A percentile compares a stretch with the other conserved stretches of the same genome.
Conservation (phyloP, 2,329 filamentous ascomycete genomes). For the Tolypocladium tropicale region DNA sequence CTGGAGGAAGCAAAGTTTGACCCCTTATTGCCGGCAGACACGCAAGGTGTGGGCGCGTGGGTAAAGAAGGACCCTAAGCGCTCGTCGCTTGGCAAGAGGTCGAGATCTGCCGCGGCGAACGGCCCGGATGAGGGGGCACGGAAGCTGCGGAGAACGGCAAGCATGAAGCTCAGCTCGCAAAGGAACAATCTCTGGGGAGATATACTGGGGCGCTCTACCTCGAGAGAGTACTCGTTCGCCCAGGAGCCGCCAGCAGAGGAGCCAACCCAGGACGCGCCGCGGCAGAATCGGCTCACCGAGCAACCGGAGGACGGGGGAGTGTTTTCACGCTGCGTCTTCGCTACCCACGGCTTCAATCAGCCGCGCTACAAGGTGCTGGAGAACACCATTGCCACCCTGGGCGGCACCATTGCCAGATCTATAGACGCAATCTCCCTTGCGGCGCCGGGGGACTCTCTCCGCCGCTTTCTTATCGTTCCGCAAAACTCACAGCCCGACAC, state of each 20-base stretch:
- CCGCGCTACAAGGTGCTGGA: conserved; percentile 38
- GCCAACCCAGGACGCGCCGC: background rate
- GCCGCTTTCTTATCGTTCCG: conserved; percentile 44
- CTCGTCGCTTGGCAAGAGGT: conserved; percentile 46
- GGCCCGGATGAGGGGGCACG: conserved; percentile 50
- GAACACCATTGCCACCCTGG: conserved; percentile 36
- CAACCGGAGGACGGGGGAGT: conserved; percentile 23
- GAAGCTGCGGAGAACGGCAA: conserved; percentile 81
- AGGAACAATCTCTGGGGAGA: conserved; percentile 83
- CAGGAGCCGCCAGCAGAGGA: conserved; percentile 10
- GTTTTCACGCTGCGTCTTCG: conserved; percentile 48
- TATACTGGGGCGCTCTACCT: conserved; percentile 50
- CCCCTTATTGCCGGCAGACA: conserved; percentile 55
- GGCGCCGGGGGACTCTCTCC: conserved; percentile 16
- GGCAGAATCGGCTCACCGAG: background rate
- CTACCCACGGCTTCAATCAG: conserved; percentile 47
- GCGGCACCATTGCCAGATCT: conserved; percentile 31
- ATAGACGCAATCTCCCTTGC: conserved; percentile 28
- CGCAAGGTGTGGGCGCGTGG: conserved; percentile 74
- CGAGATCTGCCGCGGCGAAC: conserved; percentile 36
- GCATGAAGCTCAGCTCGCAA: conserved; percentile 70
- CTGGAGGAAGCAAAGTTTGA: conserved; percentile 81
- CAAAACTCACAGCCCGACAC: conserved; percentile 36
- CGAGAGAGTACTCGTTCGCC: conserved; percentile 23
- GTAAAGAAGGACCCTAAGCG: conserved; percentile 36